phyloP scores from a whole-genome alignment of 257 asterid species.

The Solanum ossicruentum region DNA sequence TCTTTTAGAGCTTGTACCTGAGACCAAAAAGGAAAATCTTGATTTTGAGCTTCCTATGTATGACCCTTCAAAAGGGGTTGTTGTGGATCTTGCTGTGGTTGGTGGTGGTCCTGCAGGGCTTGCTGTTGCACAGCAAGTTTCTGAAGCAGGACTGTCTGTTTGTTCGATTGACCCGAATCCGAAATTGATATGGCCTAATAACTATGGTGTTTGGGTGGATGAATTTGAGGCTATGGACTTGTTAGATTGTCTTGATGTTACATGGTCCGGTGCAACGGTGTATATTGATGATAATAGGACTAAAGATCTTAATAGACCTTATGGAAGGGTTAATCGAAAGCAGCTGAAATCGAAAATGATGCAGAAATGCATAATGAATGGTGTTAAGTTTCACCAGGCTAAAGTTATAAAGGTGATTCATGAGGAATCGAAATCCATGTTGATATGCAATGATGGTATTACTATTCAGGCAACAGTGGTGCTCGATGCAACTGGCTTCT shows the following conservation, averaged over 20 bases:
- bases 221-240: constrained; percentile 98
- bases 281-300: constrained; percentile 42
- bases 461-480: constrained; percentile 76
- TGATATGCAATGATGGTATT: constrained; percentile 86
- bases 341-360: constrained; percentile 86
- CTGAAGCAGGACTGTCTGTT: constrained; percentile 88
- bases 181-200: constrained; percentile 84
- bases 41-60: constrained; percentile 83
- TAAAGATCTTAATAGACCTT: constrained; percentile 75
- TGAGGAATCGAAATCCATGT: constrained; percentile 64
- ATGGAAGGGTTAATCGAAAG: constrained; percentile 82
- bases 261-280: constrained; percentile 88
- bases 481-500: constrained; percentile 93
- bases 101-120: constrained; percentile 99
- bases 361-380: constrained; percentile 81
- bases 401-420: constrained; percentile 87
- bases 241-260: constrained; percentile 85
- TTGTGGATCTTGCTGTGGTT: constrained; percentile 81
- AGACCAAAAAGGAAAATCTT: constrained; percentile 81
- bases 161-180: constrained; percentile 92
- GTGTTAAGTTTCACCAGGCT: constrained; percentile 90
- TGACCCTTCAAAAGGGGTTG: constrained; percentile 58
- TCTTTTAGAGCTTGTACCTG: constrained; percentile 83
- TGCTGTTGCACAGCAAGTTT: constrained; percentile 94
- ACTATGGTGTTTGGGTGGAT: constrained; percentile 98